Percentiles rank a stretch among this genome's conserved stretches.
Evolutionary conservation across 495 filamentous ascomycete genomes (phyloP).

Genomic region (Bacidia gigantensis): DNA sequence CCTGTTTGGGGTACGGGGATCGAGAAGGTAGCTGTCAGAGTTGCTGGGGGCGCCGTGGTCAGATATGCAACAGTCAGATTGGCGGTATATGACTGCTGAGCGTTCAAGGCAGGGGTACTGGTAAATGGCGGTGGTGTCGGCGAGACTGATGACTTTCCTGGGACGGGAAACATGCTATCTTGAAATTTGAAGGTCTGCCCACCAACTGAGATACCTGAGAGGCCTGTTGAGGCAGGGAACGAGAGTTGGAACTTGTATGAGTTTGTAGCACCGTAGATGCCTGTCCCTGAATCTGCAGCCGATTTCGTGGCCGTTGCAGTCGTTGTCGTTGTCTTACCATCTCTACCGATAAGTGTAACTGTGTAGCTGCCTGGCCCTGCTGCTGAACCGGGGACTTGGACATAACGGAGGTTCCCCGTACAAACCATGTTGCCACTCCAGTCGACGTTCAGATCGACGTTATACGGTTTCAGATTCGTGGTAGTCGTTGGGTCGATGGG

Average conservation of each 20-base stretch:
- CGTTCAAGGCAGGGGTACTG: constrained; percentile 5
- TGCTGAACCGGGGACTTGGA: constrained; percentile 10
- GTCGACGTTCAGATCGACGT: constrained; percentile 12
- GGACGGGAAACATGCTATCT: constrained; percentile 16
- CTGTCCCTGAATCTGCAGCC: constrained; percentile 11
- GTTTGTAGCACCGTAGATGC: constrained; percentile 13
- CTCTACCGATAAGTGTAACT: constrained; percentile 10
- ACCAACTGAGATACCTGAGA: constrained; percentile 10
- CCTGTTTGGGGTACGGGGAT: constrained; percentile 13
- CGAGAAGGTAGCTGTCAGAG: constrained; percentile 12
- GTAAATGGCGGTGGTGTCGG: constrained; percentile 11
- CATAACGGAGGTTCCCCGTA: constrained; percentile 12
- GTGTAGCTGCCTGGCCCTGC: constrained; percentile 11
- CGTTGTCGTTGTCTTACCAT: constrained; percentile 5
- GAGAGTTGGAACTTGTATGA: constrained; percentile 15
- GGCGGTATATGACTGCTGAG: constrained; percentile 6
- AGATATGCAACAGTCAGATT: constrained; percentile 16
- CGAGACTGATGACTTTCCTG: constrained; percentile 6
- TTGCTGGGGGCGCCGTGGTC: constrained; percentile 5
- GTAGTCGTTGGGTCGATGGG: constrained; percentile 32
- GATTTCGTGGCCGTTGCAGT: constrained; percentile 10
- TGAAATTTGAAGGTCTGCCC: constrained; percentile 12
- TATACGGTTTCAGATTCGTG: constrained; percentile 12
- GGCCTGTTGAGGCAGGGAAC: constrained; percentile 10
- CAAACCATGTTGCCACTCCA: constrained; percentile 14